Evolutionary conservation across 2,329 filamentous ascomycete species (phyloP).

Genomic region (Phyllosticta capitalensis): DNA sequence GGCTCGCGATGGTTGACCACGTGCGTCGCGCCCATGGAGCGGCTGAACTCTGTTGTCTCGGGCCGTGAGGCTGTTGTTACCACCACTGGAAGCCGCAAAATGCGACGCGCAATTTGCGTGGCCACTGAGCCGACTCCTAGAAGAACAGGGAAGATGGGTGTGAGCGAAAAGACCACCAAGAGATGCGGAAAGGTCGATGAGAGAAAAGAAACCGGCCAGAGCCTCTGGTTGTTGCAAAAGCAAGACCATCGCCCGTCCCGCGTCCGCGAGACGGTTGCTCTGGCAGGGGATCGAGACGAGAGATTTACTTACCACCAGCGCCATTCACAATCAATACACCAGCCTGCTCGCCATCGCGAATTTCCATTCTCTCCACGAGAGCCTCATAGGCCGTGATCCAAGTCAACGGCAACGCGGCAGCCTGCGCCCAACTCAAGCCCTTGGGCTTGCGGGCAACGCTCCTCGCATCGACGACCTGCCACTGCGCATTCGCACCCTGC

Average conservation of each 20-base stretch:
- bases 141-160: neutral
- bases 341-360: slow-evolving; percentile 26
- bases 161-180: neutral
- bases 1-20: slow-evolving; percentile 35
- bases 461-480: slow-evolving; percentile 33
- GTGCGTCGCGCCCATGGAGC: slow-evolving; percentile 35
- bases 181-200: no score
- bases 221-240: no score
- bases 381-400: slow-evolving; percentile 37
- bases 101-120: slow-evolving; percentile 34
- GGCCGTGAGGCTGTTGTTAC: slow-evolving; percentile 35
- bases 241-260: no score
- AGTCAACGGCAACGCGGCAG: slow-evolving; percentile 37
- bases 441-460: slow-evolving; percentile 31
- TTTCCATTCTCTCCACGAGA: slow-evolving; percentile 35
- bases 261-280: no score
- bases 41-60: slow-evolving; percentile 32
- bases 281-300: neutral
- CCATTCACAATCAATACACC: slow-evolving; percentile 36
- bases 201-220: no score
- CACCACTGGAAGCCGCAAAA: slow-evolving; percentile 34
- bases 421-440: slow-evolving; percentile 25
- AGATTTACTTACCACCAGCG: slow-evolving; percentile 26
- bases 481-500: slow-evolving; percentile 36
- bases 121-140: slow-evolving; percentile 32